Percentiles rank a stretch among this genome's conserved stretches.
These are phyloP conservation scores for Ganoderma leucocontextum DNA, from an alignment of 1,284 basidiomycete species.

Conservation along the genomic window DNA sequence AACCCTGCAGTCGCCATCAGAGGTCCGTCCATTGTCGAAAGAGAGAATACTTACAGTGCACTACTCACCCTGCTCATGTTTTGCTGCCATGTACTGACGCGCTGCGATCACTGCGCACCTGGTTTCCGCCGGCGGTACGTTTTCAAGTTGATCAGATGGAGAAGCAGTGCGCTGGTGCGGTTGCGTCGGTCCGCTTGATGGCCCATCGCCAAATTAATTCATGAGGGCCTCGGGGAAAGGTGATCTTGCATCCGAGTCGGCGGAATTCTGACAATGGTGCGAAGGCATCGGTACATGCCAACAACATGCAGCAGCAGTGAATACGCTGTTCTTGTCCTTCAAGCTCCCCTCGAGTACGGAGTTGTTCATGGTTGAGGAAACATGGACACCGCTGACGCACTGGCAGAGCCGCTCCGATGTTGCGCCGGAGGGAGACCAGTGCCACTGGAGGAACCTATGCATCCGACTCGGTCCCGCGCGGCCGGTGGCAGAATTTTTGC, in stretches of 20 bases:
- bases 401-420: not conserved
- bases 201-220: not conserved
- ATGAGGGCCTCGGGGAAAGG: not conserved
- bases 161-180: not conserved
- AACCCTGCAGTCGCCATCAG: not conserved
- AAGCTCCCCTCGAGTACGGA: too few relatives aligned
- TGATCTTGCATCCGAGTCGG: not conserved
- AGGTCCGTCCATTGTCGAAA: not conserved
- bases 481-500: not conserved
- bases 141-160: not conserved
- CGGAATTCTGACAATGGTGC: not conserved
- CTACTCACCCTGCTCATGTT: not conserved
- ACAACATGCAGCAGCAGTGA: too few relatives aligned
- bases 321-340: too few relatives aligned
- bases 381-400: not conserved
- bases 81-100: not conserved
- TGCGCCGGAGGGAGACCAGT: too few relatives aligned
- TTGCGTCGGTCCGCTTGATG: not conserved
- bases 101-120: constrained; percentile 3
- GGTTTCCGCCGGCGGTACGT: not conserved
- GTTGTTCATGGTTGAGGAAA: not conserved
- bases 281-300: not conserved
- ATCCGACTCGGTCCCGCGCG: not conserved
- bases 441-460: not conserved
- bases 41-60: not conserved